Evolutionary conservation across 306 rosid genomes (phyloP).

Genomic region (Acacia confusa): DNA sequence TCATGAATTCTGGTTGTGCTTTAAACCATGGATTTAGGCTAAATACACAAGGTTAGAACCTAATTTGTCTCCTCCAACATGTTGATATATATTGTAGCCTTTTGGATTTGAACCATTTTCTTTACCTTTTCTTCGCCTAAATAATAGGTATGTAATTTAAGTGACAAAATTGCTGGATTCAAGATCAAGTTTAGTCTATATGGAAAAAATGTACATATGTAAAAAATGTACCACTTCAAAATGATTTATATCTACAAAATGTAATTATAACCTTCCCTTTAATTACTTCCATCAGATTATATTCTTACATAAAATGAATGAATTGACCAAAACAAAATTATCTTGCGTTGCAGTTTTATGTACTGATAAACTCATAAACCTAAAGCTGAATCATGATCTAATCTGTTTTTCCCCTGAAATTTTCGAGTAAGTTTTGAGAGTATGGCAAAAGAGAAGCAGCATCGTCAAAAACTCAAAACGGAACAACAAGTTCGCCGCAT

Average conservation of each 20-base stretch:
- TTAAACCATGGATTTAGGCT: no score
- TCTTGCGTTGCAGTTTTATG: neutral
- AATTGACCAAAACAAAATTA: slow-evolving; percentile 2
- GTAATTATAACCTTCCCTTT: neutral
- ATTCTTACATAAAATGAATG: slow-evolving; percentile 47
- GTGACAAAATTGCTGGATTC: no score
- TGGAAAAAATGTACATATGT: neutral
- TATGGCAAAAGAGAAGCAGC: slow-evolving; percentile 2
- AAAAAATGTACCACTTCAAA: neutral
- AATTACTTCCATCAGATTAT: slow-evolving; percentile 4
- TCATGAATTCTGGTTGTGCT: no score
- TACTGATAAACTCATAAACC: slow-evolving; percentile 7
- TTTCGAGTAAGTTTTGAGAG: slow-evolving; percentile 1
- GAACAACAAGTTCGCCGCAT: slow-evolving; percentile 64
- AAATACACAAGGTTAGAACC: no score
- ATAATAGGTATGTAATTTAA: no score
- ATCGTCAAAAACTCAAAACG: slow-evolving; percentile 41
- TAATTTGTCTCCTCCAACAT: no score
- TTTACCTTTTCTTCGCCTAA: no score
- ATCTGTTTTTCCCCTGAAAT: neutral
- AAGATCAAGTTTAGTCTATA: no score
- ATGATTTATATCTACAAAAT: neutral
- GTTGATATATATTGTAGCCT: no score
- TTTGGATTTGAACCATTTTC: no score
- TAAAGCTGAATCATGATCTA: slow-evolving; percentile 13